Evolutionary conservation across 495 filamentous ascomycete genomes (phyloP).

Genomic region (Neurospora hispaniola): DNA sequence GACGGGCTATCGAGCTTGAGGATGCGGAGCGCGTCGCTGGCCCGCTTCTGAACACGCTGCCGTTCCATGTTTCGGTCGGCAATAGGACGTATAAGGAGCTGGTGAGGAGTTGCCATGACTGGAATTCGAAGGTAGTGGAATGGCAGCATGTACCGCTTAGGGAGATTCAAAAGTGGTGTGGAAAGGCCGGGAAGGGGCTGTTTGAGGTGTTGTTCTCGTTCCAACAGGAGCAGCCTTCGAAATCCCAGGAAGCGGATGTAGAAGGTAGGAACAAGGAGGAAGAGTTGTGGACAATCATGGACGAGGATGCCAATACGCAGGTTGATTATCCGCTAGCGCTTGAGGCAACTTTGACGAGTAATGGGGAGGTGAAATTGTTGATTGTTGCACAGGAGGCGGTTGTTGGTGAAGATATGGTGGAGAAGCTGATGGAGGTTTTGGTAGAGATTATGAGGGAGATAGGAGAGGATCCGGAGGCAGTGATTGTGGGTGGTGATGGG

Average conservation of each 20-base stretch:
- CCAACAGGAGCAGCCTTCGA: slow-evolving; percentile 37
- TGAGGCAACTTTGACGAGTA: slow-evolving; percentile 47
- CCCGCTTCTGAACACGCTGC: slow-evolving; percentile 85
- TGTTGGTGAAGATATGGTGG: slow-evolving; percentile 20
- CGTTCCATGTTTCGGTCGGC: slow-evolving; percentile 35
- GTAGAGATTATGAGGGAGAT: slow-evolving; percentile 17
- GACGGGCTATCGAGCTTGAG: slow-evolving; percentile 54
- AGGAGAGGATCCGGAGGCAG: background rate
- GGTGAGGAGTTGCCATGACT: slow-evolving; percentile 45
- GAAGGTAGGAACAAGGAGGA: background rate
- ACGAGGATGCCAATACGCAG: slow-evolving; percentile 24
- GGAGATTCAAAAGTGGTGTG: slow-evolving; percentile 61
- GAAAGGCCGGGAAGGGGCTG: slow-evolving; percentile 41
- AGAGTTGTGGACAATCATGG: slow-evolving; percentile 44
- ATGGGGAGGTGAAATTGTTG: slow-evolving; percentile 37
- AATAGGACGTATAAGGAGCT: slow-evolving; percentile 26
- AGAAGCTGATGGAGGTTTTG: slow-evolving; percentile 32
- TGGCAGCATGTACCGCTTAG: slow-evolving; percentile 65
- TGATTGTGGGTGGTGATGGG: background rate
- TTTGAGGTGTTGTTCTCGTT: slow-evolving; percentile 87
- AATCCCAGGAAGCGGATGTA: slow-evolving; percentile 8
- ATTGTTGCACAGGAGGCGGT: slow-evolving; percentile 41
- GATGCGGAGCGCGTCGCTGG: slow-evolving; percentile 62
- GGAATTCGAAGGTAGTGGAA: slow-evolving; percentile 46
- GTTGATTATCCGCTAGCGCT: slow-evolving; percentile 67